Percentiles rank a stretch among this genome's conserved stretches.
Evolutionary conservation across 805 yeast genomes (phyloP).

Genomic region (Clavispora santaluciae): DNA sequence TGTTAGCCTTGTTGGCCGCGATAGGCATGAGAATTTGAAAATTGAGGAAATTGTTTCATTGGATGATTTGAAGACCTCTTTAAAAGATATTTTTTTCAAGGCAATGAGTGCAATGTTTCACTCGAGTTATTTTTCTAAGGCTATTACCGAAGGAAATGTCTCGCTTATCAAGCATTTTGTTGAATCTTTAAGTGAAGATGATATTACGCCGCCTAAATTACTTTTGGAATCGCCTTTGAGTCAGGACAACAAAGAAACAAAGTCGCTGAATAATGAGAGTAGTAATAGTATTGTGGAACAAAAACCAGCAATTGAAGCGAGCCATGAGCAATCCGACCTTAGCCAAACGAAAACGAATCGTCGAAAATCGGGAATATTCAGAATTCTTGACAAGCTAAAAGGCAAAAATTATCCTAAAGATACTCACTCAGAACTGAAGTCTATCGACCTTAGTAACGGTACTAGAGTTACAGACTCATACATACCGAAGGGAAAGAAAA

Average conservation of each 20-base stretch:
- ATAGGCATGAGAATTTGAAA: constrained; percentile 10
- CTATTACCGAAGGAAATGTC: constrained; percentile 6
- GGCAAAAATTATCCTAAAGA: background rate
- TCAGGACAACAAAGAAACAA: background rate
- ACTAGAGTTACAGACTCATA: constrained; percentile 14
- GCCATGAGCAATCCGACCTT: no score
- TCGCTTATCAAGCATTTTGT: constrained; percentile 1
- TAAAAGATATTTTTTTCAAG: constrained; percentile 20
- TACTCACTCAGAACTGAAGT: constrained; percentile 3
- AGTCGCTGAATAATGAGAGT: no score
- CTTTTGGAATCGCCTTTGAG: background rate
- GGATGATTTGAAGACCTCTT: constrained; percentile 16
- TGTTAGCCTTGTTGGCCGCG: constrained; percentile 9
- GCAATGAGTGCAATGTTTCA: constrained; percentile 20
- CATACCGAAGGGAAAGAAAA: constrained; percentile 23
- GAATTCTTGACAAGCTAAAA: constrained; percentile 2
- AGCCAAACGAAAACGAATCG: no score
- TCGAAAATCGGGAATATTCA: constrained; percentile 1
- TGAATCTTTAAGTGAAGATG: background rate
- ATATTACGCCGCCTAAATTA: background rate
- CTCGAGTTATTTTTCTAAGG: constrained; percentile 20
- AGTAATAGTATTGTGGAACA: background rate
- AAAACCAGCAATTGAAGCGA: background rate
- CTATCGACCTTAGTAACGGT: constrained; percentile 1
- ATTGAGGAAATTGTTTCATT: constrained; percentile 20